phyloP scores from a whole-genome alignment of 2,329 filamentous ascomycete genomes.

The Colletotrichum godetiae region DNA sequence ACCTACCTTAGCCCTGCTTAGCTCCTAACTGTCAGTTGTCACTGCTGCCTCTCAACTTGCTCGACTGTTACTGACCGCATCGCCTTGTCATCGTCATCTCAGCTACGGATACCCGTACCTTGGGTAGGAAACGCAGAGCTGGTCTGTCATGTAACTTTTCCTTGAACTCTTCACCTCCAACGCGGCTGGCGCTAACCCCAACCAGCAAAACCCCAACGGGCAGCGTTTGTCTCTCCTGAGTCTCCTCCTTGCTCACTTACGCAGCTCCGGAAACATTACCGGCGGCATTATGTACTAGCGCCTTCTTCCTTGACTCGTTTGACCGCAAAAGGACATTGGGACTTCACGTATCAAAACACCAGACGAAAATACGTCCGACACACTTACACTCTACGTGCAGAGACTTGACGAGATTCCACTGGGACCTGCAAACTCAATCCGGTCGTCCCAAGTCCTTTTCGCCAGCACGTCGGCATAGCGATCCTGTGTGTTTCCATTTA shows the following conservation, averaged over 20 bases:
- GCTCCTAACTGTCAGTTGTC: not conserved
- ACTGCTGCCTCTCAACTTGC: not conserved
- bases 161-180: not conserved
- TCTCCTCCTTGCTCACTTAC: not conserved
- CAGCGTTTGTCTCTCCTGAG: not conserved
- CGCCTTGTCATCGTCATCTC: not conserved
- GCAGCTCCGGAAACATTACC: constrained; percentile 22
- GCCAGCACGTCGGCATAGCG: not conserved
- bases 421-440: constrained; percentile 22
- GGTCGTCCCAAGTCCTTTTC: not conserved
- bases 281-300: constrained; percentile 16
- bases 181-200: not conserved
- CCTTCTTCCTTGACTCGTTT: constrained; percentile 24
- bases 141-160: not conserved
- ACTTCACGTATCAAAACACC: constrained; percentile 31
- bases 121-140: not conserved
- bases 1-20: not conserved
- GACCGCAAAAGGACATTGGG: constrained; percentile 11
- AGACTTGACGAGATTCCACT: not conserved
- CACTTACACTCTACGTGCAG: not conserved
- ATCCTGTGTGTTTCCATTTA: not conserved
- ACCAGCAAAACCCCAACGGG: not conserved
- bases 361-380: constrained; percentile 22
- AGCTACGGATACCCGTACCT: not conserved
- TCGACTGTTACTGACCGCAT: not conserved